Base-by-base conservation (phyloP, 345 rosid species). In the Heritiera fomes region DNA sequence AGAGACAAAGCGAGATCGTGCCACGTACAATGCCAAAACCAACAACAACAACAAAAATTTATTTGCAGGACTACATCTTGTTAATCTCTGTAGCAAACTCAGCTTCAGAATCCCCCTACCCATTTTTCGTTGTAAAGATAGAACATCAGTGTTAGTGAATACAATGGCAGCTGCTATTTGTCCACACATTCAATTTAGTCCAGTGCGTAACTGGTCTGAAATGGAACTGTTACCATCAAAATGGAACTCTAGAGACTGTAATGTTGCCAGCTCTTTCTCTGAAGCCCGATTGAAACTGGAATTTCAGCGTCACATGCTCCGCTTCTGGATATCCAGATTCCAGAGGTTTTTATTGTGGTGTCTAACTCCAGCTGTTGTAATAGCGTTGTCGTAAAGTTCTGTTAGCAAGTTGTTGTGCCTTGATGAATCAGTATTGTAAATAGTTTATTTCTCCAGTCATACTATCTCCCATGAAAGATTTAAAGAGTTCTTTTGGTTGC, bases 1-100 rank as follows among this genome's bases (percentile, higher is more conserved):
- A 91, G 98, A 82, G 98, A 96, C 77, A 96, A 93, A 83, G 98
- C 94, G 0, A 86, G 93, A 79, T 89, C 89, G 10, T 94, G 99
- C 80, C 91, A 89, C 70, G 77, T 86, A 58, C 94, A 92, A 67
- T 88, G 87, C 80, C 98, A 91, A 83, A 90, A 80, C 88, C 97
- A 89, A 49, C 90, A 89, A 23, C 28, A 23, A 23, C 28, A 23
- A 63, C 93, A 85, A 80, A 94, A 90, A 80, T 74, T 90, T 58
- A 50, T 85, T 1, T 93, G 87, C 89, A 81, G 91, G 84, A 80
- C 97, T 58, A 84, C 93, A 18, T 11, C 87, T 68, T 88, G 92
- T 74, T 87, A 59, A 78, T 81, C 61, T 63, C 91, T 87, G 94
- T 86, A 90, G 97, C 95, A 78, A 84, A 28, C 95, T 91, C 87